Conservation (phyloP, 1,139 yeast genomes). For the Groenewaldozyma sp. region DNA sequence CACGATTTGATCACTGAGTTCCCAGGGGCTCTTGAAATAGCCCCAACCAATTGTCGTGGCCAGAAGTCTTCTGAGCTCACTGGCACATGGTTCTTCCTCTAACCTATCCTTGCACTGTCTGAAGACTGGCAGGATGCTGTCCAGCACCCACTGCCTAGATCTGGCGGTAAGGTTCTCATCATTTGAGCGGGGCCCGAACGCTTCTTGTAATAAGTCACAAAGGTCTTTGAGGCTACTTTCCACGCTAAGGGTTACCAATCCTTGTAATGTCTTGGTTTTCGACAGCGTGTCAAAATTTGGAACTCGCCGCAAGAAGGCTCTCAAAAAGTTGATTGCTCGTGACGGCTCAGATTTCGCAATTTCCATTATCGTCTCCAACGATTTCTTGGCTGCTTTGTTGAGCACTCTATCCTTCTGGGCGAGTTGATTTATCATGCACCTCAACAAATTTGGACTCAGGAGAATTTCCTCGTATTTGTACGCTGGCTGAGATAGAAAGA, state of each 20-base stretch:
- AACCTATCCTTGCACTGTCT: constrained; percentile 15
- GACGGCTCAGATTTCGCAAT: constrained; percentile 32
- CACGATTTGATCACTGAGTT: constrained; percentile 15
- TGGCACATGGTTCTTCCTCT: constrained; percentile 14
- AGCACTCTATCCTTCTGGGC: constrained; percentile 57
- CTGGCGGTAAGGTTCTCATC: constrained; percentile 35
- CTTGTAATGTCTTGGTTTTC: constrained; percentile 58
- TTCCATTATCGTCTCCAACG: constrained; percentile 38
- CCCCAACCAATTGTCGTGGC: constrained; percentile 45
- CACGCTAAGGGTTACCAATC: constrained; percentile 32
- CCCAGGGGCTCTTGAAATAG: constrained; percentile 37
- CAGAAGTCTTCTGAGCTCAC: constrained; percentile 40
- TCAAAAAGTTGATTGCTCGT: constrained; percentile 41
- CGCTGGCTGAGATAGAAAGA: constrained; percentile 34
- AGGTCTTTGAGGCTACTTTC: neutral
- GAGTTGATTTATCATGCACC: constrained; percentile 71
- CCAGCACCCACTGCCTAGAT: constrained; percentile 57
- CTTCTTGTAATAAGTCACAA: neutral
- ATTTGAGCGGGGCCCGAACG: constrained; percentile 26
- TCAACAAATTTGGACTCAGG: constrained; percentile 62
- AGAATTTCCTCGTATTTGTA: constrained; percentile 23
- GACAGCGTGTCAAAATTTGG: constrained; percentile 72
- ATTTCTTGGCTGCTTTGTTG: constrained; percentile 54
- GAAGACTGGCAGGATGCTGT: constrained; percentile 50
- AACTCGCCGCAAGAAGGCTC: constrained; percentile 39